Percentiles rank a stretch among this genome's conserved stretches.
These are phyloP conservation scores for Mycena floridula DNA, from an alignment of 768 basidiomycete species.

Conservation along the genomic window DNA sequence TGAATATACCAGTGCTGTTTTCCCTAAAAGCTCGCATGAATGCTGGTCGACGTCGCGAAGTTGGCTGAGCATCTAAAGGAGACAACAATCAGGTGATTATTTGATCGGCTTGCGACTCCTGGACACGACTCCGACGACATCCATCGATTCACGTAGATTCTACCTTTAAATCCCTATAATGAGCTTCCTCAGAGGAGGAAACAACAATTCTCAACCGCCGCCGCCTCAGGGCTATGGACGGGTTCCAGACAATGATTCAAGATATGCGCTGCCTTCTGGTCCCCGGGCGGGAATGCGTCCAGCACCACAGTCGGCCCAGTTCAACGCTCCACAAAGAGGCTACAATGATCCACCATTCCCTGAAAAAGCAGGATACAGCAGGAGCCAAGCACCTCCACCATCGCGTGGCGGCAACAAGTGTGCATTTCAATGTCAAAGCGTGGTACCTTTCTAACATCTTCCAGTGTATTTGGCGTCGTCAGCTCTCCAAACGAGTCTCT, in stretches of 20 bases:
- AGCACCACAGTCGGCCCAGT: constrained; percentile 34
- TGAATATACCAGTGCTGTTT: constrained; percentile 42
- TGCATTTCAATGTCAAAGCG: background rate
- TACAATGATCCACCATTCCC: constrained; percentile 55
- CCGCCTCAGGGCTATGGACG: constrained; percentile 38
- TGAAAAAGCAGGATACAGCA: constrained; percentile 41
- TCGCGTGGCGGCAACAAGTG: constrained; percentile 10
- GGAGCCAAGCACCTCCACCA: constrained; percentile 31
- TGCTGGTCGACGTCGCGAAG: constrained; percentile 33
- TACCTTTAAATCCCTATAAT: constrained; percentile 21
- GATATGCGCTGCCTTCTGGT: constrained; percentile 22
- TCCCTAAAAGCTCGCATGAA: constrained; percentile 47
- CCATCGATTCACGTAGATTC: background rate
- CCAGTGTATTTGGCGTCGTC: constrained; percentile 43
- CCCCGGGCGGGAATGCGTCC: constrained; percentile 29
- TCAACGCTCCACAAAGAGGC: constrained; percentile 26
- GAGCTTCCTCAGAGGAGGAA: constrained; percentile 43
- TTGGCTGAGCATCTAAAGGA: background rate
- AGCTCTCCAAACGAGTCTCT: constrained; percentile 58
- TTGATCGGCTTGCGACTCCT: background rate
- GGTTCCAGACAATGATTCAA: constrained; percentile 31
- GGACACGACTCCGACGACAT: constrained; percentile 7
- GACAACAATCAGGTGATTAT: background rate
- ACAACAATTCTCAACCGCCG: constrained; percentile 30
- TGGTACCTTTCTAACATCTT: background rate